Percentiles rank a stretch among this genome's conserved stretches.
phyloP scores from a whole-genome alignment of 495 filamentous ascomycete genomes.

The Annulohypoxylon maeteangense region DNA sequence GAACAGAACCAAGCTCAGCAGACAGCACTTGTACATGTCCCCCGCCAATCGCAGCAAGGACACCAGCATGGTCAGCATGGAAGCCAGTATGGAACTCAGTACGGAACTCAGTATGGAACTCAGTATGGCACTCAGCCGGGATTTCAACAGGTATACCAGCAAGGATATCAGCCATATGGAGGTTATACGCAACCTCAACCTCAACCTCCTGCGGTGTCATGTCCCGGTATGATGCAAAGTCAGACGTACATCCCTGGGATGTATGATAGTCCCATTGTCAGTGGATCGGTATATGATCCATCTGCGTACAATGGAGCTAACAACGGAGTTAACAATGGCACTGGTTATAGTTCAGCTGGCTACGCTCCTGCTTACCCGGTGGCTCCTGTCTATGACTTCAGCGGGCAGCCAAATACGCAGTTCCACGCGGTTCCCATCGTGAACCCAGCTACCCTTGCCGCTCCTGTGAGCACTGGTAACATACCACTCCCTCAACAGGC shows the following conservation, averaged over 20 bases:
- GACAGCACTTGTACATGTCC: neutral
- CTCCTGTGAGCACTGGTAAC: neutral
- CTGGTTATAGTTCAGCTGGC: neutral
- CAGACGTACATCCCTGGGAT: neutral
- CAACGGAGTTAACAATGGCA: neutral
- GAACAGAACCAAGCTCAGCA: neutral
- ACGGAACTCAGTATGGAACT: neutral
- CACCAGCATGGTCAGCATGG: neutral
- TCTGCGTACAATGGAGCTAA: too few species aligned
- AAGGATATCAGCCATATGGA: neutral
- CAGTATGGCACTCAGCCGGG: neutral
- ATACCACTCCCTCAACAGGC: slow-evolving; percentile 27
- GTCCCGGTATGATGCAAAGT: neutral
- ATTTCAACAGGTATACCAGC: neutral
- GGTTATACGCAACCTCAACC: neutral
- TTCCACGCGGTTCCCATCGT: neutral
- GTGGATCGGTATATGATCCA: neutral
- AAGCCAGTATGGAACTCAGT: neutral
- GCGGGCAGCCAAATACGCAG: neutral
- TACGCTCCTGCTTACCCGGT: neutral
- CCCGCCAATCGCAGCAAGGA: neutral
- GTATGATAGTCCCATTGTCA: neutral
- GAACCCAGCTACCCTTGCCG: neutral
- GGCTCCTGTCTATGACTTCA: neutral
- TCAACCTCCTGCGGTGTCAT: neutral